Evolutionary conservation across 2,329 filamentous ascomycete species (phyloP).

Genomic region (Ustulina deusta): DNA sequence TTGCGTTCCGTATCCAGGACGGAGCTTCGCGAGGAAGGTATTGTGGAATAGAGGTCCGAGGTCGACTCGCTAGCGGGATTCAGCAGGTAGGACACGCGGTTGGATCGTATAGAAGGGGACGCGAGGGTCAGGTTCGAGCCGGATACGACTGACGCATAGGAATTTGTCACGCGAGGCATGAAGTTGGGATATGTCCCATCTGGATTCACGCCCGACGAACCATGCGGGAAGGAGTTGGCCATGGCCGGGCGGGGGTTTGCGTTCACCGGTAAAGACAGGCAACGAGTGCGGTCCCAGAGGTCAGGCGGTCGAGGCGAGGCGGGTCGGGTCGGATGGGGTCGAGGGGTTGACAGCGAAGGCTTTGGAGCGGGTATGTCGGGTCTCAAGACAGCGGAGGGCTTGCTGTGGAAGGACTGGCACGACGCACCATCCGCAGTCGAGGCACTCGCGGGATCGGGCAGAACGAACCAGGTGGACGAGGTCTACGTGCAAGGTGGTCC

Average conservation of each 20-base stretch:
- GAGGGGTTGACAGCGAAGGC: constrained; percentile 6
- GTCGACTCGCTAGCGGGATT: constrained; percentile 60
- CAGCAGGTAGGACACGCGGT: constrained; percentile 66
- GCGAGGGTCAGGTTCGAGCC: constrained; percentile 48
- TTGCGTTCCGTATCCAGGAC: constrained; percentile 53
- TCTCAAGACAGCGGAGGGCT: constrained; percentile 2
- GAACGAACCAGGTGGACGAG: constrained; percentile 5
- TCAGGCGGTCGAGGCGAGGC: neutral
- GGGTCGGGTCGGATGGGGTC: neutral
- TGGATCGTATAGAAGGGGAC: constrained; percentile 50
- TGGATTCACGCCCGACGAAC: constrained; percentile 51
- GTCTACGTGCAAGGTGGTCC: constrained; percentile 12
- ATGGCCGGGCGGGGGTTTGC: constrained; percentile 49
- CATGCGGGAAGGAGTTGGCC: constrained; percentile 58
- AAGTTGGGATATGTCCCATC: constrained; percentile 52
- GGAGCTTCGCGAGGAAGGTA: constrained; percentile 44
- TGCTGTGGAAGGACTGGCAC: neutral
- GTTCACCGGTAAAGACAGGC: constrained; percentile 22
- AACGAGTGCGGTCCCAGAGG: constrained; percentile 10
- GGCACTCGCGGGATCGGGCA: constrained; percentile 1
- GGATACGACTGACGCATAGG: constrained; percentile 59
- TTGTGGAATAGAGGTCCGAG: constrained; percentile 49
- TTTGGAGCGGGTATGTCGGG: constrained; percentile 7
- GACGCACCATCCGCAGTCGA: neutral
- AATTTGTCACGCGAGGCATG: constrained; percentile 52